A percentile compares a stretch with the other conserved stretches of the same genome.
phyloP scores from a whole-genome alignment of 2,329 filamentous ascomycete species.

The Aureobasidium sp. region DNA sequence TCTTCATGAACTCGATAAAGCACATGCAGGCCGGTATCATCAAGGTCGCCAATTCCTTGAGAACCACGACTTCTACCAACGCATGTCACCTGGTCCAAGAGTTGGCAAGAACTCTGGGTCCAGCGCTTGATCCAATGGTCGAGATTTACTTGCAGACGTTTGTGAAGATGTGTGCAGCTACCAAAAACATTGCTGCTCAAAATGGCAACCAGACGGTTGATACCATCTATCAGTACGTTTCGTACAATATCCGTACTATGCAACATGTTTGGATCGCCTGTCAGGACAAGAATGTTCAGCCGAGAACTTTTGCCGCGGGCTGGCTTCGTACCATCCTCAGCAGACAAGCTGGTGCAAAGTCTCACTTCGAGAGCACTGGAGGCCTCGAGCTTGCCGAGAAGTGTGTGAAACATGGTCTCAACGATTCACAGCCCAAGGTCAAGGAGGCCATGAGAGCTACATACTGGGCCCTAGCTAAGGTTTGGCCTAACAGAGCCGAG shows the following conservation, averaged over 20 bases:
- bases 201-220: slow-evolving; percentile 77
- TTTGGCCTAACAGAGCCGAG: slow-evolving; percentile 74
- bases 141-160: slow-evolving; percentile 84
- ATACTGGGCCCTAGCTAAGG: slow-evolving; percentile 73
- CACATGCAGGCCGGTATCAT: slow-evolving; percentile 77
- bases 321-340: slow-evolving; percentile 81
- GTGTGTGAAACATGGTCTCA: slow-evolving; percentile 80
- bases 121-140: slow-evolving; percentile 78
- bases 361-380: slow-evolving; percentile 74
- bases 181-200: slow-evolving; percentile 88
- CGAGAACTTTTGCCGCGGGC: slow-evolving; percentile 66
- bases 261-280: slow-evolving; percentile 77
- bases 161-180: slow-evolving; percentile 80
- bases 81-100: slow-evolving; percentile 81
- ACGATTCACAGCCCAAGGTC: slow-evolving; percentile 82
- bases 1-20: slow-evolving; percentile 65
- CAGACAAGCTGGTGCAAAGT: slow-evolving; percentile 71
- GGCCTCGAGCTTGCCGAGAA: slow-evolving; percentile 80
- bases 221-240: slow-evolving; percentile 67
- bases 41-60: slow-evolving; percentile 73
- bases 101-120: slow-evolving; percentile 66
- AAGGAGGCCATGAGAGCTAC: slow-evolving; percentile 77
- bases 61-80: slow-evolving; percentile 85
- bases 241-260: slow-evolving; percentile 73
- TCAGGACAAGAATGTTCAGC: slow-evolving; percentile 90